Evolutionary conservation across 2,329 filamentous ascomycete species (phyloP).

Genomic region (Paraconiothyrium brasiliense): DNA sequence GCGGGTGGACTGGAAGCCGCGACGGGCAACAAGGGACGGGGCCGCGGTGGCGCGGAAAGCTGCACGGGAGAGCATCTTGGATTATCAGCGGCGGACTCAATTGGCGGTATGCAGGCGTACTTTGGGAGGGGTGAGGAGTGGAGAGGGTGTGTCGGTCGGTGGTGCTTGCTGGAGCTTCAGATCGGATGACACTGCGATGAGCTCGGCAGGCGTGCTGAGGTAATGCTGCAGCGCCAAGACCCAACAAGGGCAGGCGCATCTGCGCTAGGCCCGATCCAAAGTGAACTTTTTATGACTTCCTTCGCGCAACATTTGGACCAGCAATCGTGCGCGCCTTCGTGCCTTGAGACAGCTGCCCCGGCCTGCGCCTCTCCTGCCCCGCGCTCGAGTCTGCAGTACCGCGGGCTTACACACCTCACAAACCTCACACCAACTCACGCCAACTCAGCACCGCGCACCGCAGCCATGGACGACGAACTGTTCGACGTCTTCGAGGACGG

Average conservation of each 20-base stretch:
- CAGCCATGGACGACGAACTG: slow-evolving; percentile 52
- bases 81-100: slow-evolving; percentile 46
- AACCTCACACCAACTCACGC: not conserved
- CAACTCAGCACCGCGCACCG: slow-evolving; percentile 1
- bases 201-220: slow-evolving; percentile 14
- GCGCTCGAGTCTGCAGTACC: not conserved
- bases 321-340: not conserved
- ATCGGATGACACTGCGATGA: slow-evolving; percentile 20
- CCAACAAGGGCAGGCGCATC: not conserved
- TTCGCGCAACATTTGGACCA: not conserved
- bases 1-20: slow-evolving; percentile 93
- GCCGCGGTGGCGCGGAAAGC: slow-evolving; percentile 69
- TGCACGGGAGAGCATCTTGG: slow-evolving; percentile 80
- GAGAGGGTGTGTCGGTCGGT: slow-evolving; percentile 24
- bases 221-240: slow-evolving; percentile 5
- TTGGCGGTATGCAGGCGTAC: slow-evolving; percentile 40
- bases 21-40: slow-evolving; percentile 77
- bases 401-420: not conserved
- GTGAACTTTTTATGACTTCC: slow-evolving; percentile 11
- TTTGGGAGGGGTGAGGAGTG: slow-evolving; percentile 39
- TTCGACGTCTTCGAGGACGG: slow-evolving; percentile 57
- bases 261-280: slow-evolving; percentile 2
- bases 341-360: not conserved
- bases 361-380: not conserved
- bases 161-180: slow-evolving; percentile 11